Evolutionary conservation across 345 rosid species (phyloP), one percentile per base, ranked within the genome.

Genomic region (Eucalyptus marginata): DNA sequence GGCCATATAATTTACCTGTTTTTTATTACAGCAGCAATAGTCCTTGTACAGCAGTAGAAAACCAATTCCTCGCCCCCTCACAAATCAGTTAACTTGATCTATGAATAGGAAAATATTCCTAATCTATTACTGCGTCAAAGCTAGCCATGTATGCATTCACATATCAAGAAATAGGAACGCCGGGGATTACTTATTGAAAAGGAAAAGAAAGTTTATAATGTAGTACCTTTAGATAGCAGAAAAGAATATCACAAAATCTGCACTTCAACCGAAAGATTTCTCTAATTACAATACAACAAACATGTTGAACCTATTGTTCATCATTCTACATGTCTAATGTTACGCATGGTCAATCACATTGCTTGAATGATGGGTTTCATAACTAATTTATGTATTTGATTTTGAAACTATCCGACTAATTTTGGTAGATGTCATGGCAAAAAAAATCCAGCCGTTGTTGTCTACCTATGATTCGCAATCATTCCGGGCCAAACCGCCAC

Each of bases 231-330:
- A 52, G 24, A 20, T 18, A 52, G 10, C 58, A 8, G 1, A 52
- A 52, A 52, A 52, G 4, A 7, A 52, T 52, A 52, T 52, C 24
- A 2, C 58, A 52, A 18, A 52, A 0, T 18, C 10, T 0, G 0
- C 58, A 52, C 2, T 52, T 52, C 47, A 62, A 51, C 22, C 20
- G 7, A 51, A 51, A 51, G 9, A 51, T 51, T 7, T 51, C 22
- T 51, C 56, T 17, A 17, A 51, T 51, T 51, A 20, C 56, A 51
- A 51, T 51, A 13, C 1, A 17, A 20, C 56, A 51, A 51, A 51
- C 22, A 51, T 13, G 3, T 13, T 15, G 5, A 59, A 25, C 8
- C 31, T 25, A 7, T 59, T 14, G 13, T 10, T 24, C 66, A 10
- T 59, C 15, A 6, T 5, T 59, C 14, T 27, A 27, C 2, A 59